Conservation (phyloP, 139 green algal genomes). For the Astrephomene gubernaculifera region DNA sequence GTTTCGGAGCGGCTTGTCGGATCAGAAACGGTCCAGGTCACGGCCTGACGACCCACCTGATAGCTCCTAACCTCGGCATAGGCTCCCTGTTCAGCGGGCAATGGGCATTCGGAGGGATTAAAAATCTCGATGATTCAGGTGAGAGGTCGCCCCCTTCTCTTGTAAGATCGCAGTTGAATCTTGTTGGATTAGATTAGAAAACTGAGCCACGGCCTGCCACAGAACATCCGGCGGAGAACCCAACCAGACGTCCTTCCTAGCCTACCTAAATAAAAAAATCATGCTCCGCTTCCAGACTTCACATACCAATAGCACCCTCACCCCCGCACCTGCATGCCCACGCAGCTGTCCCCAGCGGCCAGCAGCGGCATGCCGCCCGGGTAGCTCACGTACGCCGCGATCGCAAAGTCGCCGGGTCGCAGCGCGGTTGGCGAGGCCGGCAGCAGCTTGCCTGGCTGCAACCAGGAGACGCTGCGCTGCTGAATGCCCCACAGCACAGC, state of each 20-base stretch:
- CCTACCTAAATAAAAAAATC: too few species aligned
- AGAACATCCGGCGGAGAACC: too few species aligned
- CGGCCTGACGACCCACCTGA: neutral
- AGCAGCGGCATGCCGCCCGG: constrained; percentile 47
- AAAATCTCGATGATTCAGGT: too few species aligned
- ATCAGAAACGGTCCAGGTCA: too few species aligned
- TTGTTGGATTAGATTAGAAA: too few species aligned
- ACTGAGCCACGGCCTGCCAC: too few species aligned
- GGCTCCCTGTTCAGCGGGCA: constrained; percentile 8
- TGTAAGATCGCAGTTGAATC: too few species aligned
- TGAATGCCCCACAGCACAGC: constrained; percentile 70
- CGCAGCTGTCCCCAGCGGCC: constrained; percentile 7
- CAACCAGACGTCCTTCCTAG: too few species aligned
- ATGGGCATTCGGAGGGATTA: too few species aligned
- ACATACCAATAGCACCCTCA: too few species aligned
- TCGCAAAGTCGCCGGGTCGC: constrained; percentile 2
- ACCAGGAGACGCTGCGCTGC: constrained; percentile 29
- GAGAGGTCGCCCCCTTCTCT: too few species aligned
- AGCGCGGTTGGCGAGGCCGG: neutral
- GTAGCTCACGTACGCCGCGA: constrained; percentile 39
- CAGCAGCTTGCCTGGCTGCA: constrained; percentile 47
- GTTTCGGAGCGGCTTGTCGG: neutral
- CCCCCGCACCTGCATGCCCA: constrained; percentile 26
- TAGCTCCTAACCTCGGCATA: constrained; percentile 39
- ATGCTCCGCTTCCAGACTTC: too few species aligned